Percentiles rank a stretch among this genome's conserved stretches.
These are phyloP conservation scores for Celoporthe dispersa DNA, from an alignment of 2,329 filamentous ascomycete genomes.

Conservation along the genomic window DNA sequence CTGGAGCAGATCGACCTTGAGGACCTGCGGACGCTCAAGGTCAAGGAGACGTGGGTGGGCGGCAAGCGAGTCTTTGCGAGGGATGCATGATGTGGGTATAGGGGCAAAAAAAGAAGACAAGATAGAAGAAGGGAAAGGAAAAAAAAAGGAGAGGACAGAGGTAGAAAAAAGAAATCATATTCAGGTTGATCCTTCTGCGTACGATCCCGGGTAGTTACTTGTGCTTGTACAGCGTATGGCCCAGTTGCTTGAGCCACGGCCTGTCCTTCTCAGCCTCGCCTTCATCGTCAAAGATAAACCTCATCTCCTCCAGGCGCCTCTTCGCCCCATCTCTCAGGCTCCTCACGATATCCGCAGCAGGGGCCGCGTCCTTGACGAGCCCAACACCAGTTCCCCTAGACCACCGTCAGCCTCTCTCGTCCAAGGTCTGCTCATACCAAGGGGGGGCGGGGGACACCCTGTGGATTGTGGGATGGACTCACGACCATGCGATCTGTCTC, in stretches of 20 bases:
- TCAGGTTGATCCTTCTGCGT: not conserved
- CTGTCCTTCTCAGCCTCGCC: conserved; percentile 21
- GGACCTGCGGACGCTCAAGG: conserved; percentile 55
- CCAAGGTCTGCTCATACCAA: not conserved
- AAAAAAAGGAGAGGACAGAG: too few relatives aligned
- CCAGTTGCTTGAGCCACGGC: conserved; percentile 29
- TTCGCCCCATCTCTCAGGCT: conserved; percentile 45
- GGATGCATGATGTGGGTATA: conserved; percentile 29
- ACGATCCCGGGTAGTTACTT: conserved; percentile 10
- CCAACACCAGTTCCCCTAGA: conserved; percentile 49
- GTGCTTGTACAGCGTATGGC: conserved; percentile 28
- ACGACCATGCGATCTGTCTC: conserved; percentile 44
- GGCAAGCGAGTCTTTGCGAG: conserved; percentile 56
- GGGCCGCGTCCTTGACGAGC: conserved; percentile 46
- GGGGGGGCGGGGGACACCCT: too few relatives aligned
- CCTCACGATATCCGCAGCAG: conserved; percentile 49
- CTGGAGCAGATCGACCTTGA: conserved; percentile 56
- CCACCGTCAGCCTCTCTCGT: conserved; percentile 5
- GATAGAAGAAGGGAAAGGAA: not conserved
- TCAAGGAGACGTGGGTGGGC: conserved; percentile 71
- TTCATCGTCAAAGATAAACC: conserved; percentile 30
- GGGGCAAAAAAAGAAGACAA: not conserved
- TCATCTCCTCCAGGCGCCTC: conserved; percentile 39
- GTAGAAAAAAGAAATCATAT: not conserved
- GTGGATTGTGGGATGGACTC: conserved; percentile 26